Base-by-base conservation (phyloP, 805 yeast species). In the Wickerhamomyces bovis region DNA sequence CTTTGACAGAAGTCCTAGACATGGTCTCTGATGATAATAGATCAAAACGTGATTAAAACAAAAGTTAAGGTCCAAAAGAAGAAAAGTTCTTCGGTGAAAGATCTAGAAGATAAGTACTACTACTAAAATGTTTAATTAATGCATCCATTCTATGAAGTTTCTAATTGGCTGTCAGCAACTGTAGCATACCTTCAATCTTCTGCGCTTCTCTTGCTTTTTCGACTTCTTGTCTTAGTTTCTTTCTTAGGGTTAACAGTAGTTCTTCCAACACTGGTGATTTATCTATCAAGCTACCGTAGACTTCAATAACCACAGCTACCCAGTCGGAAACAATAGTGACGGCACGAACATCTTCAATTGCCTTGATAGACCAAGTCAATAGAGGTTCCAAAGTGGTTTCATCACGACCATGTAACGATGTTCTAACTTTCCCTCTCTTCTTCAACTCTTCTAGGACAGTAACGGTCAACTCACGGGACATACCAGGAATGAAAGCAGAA, bases 161-260 rank as follows among this genome's bases (percentile, higher is more conserved):
- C 40, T 45, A 54, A 44, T 67, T 76, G 50, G 68, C 76, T 43
- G 89, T 83, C 57, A 92, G 72, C 55, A 94, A 67, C 66, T 89
- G 95, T 57, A 94, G 71, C 97, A 94, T 94, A 45, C 99, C 99
- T 58, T 85, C 89, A 39, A 94, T 80, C 62, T 81, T 83, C 63
- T 84, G 85, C 7, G 97, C 95, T 62, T 90, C 97, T 61, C 80
- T 79, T 39, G 96, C 86, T 60, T 85, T 82, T 47, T 75, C 76
- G 21, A 89, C 78, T 66, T 92, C 97, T 30, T 68, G 62, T 47
- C 75, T 77, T 23, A 92, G 73, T 57, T 78, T 80, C 60, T 76
- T 76, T 55, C 75, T 72, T 52, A 94, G 69, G 47, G 77, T 76
- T 43, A 72, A 67, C 41, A 89, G 67, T 44, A 88, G 71, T 56